Base-by-base conservation (phyloP, 768 basidiomycete genomes). In the Boletus eberwhitei region DNA sequence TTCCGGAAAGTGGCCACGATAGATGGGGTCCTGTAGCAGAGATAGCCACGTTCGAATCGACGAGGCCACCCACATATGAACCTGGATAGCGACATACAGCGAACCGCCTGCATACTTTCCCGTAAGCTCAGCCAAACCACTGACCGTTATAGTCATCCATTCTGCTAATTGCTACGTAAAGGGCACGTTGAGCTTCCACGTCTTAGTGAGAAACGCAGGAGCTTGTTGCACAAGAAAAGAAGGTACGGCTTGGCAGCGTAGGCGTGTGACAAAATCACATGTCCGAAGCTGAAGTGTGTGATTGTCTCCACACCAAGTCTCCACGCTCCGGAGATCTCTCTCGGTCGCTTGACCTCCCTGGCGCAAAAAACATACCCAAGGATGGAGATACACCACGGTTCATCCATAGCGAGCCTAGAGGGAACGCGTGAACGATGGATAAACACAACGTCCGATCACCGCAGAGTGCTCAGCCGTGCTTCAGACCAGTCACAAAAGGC, bases 321-420 rank as follows among this genome's bases (percentile, higher is more conserved):
- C 24, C 76, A 40, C 85, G 84, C 68, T 84, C 81, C 4, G 79
- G 70, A 38, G 79, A 83, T 52, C 82, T 79, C 82, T 79, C 49
- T 62, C 87, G 80, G 67, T 86, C 82, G 69, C 83, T 85, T 62
- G 82, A 84, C 51, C 85, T 74, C 37, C 87, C 86, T 41, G 86
- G 87, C 3, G 85, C 87, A 58, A 89, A 89, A 14, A 84, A 84
- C 83, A 62, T 88, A 85, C n/a, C 88, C 87, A 45, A 86, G 73
- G 60, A 87, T 75, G 47, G 87, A 79, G 48, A 85, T 76, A 65
- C 83, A 84, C 85, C 83, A 87, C 0, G 86, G 86, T 72, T 91
- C 87, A 67, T 90, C 89, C 70, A 88, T 75, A 3, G 87, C 89
- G 46, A 88, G 67, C 85, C 84, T 85, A 51, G 21, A 46, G 24